phyloP scores from a whole-genome alignment of 2,329 filamentous ascomycete species.

The Aspergillus tubingensis region DNA sequence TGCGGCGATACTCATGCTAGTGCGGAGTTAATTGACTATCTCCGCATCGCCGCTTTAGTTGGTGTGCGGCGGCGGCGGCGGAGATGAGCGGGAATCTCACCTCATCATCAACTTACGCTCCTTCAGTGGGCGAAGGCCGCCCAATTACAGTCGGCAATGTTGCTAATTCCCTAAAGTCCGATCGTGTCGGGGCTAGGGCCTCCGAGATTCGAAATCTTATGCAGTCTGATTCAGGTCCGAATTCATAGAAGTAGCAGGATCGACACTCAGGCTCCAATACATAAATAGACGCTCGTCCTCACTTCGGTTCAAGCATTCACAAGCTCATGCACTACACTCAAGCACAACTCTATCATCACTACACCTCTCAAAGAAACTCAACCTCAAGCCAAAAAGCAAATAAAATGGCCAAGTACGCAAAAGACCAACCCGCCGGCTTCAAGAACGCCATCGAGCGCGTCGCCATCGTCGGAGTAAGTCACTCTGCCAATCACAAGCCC shows the following conservation, averaged over 20 bases:
- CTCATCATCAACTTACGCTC: background rate
- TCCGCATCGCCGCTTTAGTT: constrained; percentile 12
- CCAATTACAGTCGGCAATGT: too few species aligned
- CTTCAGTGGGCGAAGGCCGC: too few species aligned
- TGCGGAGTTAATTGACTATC: constrained; percentile 16
- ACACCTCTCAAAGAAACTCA: too few species aligned
- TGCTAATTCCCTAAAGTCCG: too few species aligned
- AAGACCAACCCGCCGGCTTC: constrained; percentile 25
- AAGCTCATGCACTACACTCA: background rate
- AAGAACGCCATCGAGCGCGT: constrained; percentile 40
- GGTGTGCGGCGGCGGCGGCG: constrained; percentile 21
- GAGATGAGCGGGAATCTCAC: constrained; percentile 9
- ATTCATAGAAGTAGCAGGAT: too few species aligned
- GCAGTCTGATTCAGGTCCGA: too few species aligned
- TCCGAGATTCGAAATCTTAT: too few species aligned
- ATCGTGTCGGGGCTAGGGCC: too few species aligned
- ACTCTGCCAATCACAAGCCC: background rate
- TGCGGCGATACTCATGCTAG: constrained; percentile 11
- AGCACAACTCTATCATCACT: too few species aligned
- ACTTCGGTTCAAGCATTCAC: background rate
- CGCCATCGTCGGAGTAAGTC: constrained; percentile 43
- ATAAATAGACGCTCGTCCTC: too few species aligned
- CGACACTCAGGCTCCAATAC: too few species aligned
- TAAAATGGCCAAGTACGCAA: constrained; percentile 28
- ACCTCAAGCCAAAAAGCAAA: background rate